Percentiles rank a stretch among this genome's conserved stretches.
Evolutionary conservation across 1,284 basidiomycete genomes (phyloP).

Genomic region (Puccinia polysora): DNA sequence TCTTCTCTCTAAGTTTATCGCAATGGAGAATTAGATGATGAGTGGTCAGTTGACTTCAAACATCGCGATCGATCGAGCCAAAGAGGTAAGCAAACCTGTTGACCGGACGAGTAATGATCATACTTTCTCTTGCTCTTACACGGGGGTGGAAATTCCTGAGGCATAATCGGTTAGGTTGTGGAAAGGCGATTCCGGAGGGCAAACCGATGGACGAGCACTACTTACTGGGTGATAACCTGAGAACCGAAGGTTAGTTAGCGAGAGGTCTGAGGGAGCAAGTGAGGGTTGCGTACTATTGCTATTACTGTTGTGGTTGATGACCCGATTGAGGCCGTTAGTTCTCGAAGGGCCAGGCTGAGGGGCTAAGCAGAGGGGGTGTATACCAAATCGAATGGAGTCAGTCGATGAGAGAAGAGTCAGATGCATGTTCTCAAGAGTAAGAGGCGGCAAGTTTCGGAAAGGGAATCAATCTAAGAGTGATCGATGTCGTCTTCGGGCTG

Average conservation of each 20-base stretch:
- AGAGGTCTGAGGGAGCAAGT: background rate
- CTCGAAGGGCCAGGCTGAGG: slow-evolving; percentile 33
- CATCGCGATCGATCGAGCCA: background rate
- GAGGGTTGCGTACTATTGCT: background rate
- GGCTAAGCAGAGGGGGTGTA: background rate
- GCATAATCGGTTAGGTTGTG: too few species aligned
- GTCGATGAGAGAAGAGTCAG: background rate
- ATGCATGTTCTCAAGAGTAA: too few species aligned
- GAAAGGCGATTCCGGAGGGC: background rate
- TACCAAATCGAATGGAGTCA: background rate
- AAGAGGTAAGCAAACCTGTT: slow-evolving; percentile 21
- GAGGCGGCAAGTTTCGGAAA: too few species aligned
- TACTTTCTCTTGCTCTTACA: slow-evolving; percentile 36
- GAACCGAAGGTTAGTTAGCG: background rate
- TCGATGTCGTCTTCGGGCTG: too few species aligned
- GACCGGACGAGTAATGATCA: slow-evolving; percentile 23
- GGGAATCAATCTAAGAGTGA: too few species aligned
- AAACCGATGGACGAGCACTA: background rate
- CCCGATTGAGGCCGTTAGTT: slow-evolving; percentile 13
- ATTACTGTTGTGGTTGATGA: background rate
- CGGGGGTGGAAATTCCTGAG: slow-evolving; percentile 8
- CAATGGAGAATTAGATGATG: background rate
- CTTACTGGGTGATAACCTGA: background rate
- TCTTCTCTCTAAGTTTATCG: slow-evolving; percentile 14
- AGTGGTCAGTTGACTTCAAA: background rate